Conservation (phyloP, 2,329 filamentous ascomycete genomes). For the Fusarium sterilihyphosum region DNA sequence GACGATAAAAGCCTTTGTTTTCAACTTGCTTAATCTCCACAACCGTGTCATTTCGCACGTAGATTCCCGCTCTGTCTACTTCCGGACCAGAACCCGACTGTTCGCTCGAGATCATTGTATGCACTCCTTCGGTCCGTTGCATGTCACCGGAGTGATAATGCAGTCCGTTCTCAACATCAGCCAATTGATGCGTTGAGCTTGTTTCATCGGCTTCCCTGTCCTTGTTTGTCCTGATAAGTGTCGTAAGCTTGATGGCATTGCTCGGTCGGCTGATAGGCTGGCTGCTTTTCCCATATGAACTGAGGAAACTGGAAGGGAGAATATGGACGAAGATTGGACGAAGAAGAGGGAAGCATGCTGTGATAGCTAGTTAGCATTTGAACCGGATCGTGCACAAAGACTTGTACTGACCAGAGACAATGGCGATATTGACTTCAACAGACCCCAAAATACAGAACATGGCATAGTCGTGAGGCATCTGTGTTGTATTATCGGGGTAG, state of each 20-base stretch:
- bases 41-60: slow-evolving; percentile 22
- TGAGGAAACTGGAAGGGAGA: slow-evolving; percentile 27
- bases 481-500: slow-evolving; percentile 9
- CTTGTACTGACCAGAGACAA: slow-evolving; percentile 27
- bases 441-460: slow-evolving; percentile 25
- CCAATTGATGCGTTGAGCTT: slow-evolving; percentile 31
- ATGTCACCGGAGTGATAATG: background rate
- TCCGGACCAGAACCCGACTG: background rate
- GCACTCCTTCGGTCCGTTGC: background rate
- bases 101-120: slow-evolving; percentile 20
- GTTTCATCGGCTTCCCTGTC: slow-evolving; percentile 16
- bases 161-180: slow-evolving; percentile 15
- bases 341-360: slow-evolving; percentile 37
- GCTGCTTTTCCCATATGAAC: slow-evolving; percentile 21
- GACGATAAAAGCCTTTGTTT: background rate
- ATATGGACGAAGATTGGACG: slow-evolving; percentile 32
- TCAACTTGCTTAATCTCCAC: slow-evolving; percentile 13
- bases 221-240: slow-evolving; percentile 6
- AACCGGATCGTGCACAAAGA: fast-evolving
- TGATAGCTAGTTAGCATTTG: background rate
- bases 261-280: slow-evolving; percentile 29
- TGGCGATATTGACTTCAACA: slow-evolving; percentile 35
- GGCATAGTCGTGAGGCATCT: slow-evolving; percentile 37
- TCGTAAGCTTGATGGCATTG: slow-evolving; percentile 20
- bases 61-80: background rate